Evolutionary conservation across 2,329 filamentous ascomycete species (phyloP), one percentile per base, ranked within the genome.

Genomic region (Bipolaris oryzae): DNA sequence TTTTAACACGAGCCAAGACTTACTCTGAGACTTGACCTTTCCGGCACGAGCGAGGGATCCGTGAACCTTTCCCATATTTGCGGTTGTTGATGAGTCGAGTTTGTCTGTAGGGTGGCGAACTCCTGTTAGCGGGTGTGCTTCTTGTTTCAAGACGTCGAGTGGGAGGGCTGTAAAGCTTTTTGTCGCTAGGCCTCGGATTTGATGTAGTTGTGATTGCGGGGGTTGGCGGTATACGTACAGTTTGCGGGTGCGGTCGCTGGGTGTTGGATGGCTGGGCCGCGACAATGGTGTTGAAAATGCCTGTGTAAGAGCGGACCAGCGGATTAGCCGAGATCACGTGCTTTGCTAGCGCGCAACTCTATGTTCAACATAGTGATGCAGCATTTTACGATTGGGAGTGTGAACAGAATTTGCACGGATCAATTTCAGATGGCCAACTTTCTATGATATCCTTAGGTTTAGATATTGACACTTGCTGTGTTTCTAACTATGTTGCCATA

Each of bases 41-140:
- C 92, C 92, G 84, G 91, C 91, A 92, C 91, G 91, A 81, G 91
- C 91, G 82, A 95, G 89, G 79, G 91, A 95, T 81, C 91, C 91
- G 89, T 94, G 91, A 82, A 94, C 90, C 85, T 94, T 94, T 85
- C 90, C 90, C 90, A 94, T 93, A 81, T 80, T 90, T 82, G 83
- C 79, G 79, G 76, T 74, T 79, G 70, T 64, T 62, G 66, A 66
- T 62, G 67, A 60, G 58, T 56, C 57, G 60, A 57, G 49, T 62
- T 62, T 68, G 55, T 66, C 59, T 65, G 61, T 65, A 68, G 75
- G 73, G 74, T 73, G 67, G 54, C 54, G 74, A 72, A 62, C 53
- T 57, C 57, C 53, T 46, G 62, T 74, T 58, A 71, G 69, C 68
- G 61, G 43, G 61, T 38, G 63, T 52, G 38, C 50, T 45, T 21